Evolutionary conservation across 768 basidiomycete species (phyloP).

Genomic region (Leucosporidium creatinivorum): DNA sequence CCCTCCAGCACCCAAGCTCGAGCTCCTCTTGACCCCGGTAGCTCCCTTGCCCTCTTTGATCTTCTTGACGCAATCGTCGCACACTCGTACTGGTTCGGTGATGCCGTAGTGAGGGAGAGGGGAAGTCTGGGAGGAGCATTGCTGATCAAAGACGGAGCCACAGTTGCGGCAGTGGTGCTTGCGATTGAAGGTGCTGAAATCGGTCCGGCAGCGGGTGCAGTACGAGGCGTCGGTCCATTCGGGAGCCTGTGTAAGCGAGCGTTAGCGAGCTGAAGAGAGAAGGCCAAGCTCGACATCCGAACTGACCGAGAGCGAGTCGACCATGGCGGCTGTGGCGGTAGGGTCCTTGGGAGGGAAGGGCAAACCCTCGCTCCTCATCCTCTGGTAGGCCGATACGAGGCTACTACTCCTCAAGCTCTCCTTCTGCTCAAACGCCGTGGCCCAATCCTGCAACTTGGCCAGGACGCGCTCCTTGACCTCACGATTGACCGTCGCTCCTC

Average conservation of each 20-base stretch:
- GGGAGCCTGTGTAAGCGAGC: conserved; percentile 50
- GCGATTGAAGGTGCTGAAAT: conserved; percentile 90
- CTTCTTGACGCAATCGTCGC: conserved; percentile 81
- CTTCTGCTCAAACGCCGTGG: conserved; percentile 78
- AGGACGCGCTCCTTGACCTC: conserved; percentile 77
- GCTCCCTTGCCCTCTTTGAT: conserved; percentile 40
- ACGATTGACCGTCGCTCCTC: conserved; percentile 46
- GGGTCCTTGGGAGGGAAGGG: conserved; percentile 76
- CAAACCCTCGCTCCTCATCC: conserved; percentile 61
- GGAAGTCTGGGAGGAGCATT: conserved; percentile 76
- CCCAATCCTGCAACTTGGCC: conserved; percentile 85
- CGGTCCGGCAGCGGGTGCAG: conserved; percentile 81
- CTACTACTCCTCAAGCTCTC: conserved; percentile 62
- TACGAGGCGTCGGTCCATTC: conserved; percentile 92
- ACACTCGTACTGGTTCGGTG: conserved; percentile 82
- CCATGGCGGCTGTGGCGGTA: conserved; percentile 69
- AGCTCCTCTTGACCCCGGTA: conserved; percentile 25
- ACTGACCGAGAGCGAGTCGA: conserved; percentile 66
- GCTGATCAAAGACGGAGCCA: conserved; percentile 90
- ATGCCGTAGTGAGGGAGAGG: conserved; percentile 90
- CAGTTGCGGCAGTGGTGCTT: conserved; percentile 99
- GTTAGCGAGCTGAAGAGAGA: too few relatives aligned
- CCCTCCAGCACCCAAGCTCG: background rate
- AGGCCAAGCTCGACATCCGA: conserved; percentile 37
- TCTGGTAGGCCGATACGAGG: conserved; percentile 62